Conservation (phyloP, 2,329 filamentous ascomycete species). For the Arthrobotrys pseudoclavata region DNA sequence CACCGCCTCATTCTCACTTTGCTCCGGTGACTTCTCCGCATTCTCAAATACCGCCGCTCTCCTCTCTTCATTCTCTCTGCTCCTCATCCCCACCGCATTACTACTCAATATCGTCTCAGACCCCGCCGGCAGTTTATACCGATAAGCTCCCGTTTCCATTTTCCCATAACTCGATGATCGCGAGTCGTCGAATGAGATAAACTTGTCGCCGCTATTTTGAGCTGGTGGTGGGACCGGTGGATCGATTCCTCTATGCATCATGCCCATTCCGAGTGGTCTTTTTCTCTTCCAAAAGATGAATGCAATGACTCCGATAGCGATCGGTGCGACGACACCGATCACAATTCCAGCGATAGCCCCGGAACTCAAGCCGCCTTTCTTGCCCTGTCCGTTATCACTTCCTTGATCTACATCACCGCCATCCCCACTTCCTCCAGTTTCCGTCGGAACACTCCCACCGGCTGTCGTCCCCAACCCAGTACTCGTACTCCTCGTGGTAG, state of each 20-base stretch:
- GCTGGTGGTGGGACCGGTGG: constrained; percentile 38
- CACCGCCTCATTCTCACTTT: constrained; percentile 36
- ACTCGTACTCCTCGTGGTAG: constrained; percentile 13
- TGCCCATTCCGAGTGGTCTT: constrained; percentile 22
- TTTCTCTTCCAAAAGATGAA: constrained; percentile 43
- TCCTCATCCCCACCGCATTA: constrained; percentile 8
- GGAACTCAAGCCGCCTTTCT: constrained; percentile 23
- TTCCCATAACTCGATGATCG: constrained; percentile 24
- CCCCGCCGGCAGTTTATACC: constrained; percentile 17
- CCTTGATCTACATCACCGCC: neutral
- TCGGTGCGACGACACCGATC: constrained; percentile 13
- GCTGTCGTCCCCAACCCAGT: constrained; percentile 1
- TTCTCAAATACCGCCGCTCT: constrained; percentile 41
- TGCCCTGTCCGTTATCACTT: neutral
- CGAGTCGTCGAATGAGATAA: constrained; percentile 18
- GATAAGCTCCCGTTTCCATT: constrained; percentile 17
- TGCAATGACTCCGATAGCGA: constrained; percentile 27
- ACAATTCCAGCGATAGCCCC: constrained; percentile 51
- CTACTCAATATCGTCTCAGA: constrained; percentile 34
- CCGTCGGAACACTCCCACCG: constrained; percentile 7
- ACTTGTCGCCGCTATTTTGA: constrained; percentile 16
- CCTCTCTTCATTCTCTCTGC: constrained; percentile 31
- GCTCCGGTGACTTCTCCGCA: constrained; percentile 27
- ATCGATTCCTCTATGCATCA: constrained; percentile 29
- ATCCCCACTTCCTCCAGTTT: constrained; percentile 3